A percentile compares a stretch with the other conserved stretches of the same genome.
These are phyloP conservation scores for Fusarium longipes DNA, from an alignment of 2,329 filamentous ascomycete genomes.

Conservation along the genomic window DNA sequence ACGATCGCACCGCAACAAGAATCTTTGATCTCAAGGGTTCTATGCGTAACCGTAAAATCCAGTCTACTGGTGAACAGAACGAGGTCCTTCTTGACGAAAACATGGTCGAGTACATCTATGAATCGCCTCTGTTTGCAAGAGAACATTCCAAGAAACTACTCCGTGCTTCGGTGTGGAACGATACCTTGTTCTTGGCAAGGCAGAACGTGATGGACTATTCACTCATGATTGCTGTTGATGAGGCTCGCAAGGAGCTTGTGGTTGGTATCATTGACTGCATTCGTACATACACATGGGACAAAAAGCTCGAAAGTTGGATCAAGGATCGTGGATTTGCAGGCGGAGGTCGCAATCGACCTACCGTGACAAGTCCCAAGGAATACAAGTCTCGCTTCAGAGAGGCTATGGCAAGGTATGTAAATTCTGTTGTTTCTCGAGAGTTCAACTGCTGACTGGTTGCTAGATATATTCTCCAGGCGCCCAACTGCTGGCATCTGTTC, in stretches of 20 bases:
- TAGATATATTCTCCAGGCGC: slow-evolving; percentile 78
- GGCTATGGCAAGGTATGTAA: slow-evolving; percentile 88
- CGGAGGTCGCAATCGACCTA: slow-evolving; percentile 83
- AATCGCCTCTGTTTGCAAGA: slow-evolving; percentile 92
- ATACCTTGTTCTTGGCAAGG: slow-evolving; percentile 91
- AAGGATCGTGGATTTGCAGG: slow-evolving; percentile 91
- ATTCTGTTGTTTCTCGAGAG: not conserved
- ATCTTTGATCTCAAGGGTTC: slow-evolving; percentile 97
- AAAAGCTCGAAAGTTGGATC: slow-evolving; percentile 99
- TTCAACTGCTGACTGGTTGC: slow-evolving; percentile 17
- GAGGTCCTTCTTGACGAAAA: slow-evolving; percentile 98
- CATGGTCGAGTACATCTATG: slow-evolving; percentile 99
- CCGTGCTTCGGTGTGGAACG: slow-evolving; percentile 93
- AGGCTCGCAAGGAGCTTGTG: slow-evolving; percentile 87
- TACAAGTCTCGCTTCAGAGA: slow-evolving; percentile 96
- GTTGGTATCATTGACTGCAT: slow-evolving; percentile 99
- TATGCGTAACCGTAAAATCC: slow-evolving; percentile 98
- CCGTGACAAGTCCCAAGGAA: slow-evolving; percentile 96
- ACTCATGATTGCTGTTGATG: slow-evolving; percentile 97
- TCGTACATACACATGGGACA: slow-evolving; percentile 98
- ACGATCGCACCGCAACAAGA: slow-evolving; percentile 88
- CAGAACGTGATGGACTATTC: slow-evolving; percentile 99
- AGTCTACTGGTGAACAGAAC: slow-evolving; percentile 93
- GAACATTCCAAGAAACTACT: slow-evolving; percentile 97
- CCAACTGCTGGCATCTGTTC: slow-evolving; percentile 82